phyloP scores from a whole-genome alignment of 2,329 filamentous ascomycete species.

The Hypoxylon sp. region DNA sequence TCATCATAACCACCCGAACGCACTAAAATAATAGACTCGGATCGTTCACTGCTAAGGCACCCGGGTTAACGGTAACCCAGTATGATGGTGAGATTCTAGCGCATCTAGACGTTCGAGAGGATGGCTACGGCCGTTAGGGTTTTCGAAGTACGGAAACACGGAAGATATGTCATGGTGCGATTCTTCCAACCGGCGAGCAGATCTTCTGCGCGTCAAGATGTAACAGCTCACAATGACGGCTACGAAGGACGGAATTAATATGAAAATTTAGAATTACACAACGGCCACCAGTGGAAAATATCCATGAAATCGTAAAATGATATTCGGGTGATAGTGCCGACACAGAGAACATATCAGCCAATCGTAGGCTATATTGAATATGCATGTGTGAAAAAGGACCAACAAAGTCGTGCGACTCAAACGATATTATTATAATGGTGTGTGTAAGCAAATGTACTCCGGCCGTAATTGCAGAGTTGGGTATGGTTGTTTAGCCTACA shows the following conservation, averaged over 20 bases:
- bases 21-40: constrained; percentile 10
- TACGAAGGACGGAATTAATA: not conserved
- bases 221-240: constrained; percentile 1
- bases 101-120: constrained; percentile 3
- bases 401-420: constrained; percentile 22
- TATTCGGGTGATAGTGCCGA: constrained; percentile 30
- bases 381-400: constrained; percentile 29
- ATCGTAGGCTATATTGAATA: constrained; percentile 20
- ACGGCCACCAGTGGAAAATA: not conserved
- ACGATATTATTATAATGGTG: constrained; percentile 2
- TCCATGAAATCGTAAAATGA: not conserved
- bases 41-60: constrained; percentile 7
- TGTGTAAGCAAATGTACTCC: constrained; percentile 2
- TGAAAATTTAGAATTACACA: constrained; percentile 3
- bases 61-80: constrained; percentile 4
- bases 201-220: not conserved
- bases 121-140: not conserved
- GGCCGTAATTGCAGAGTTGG: not conserved
- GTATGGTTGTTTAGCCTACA: not conserved
- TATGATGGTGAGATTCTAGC: constrained; percentile 7
- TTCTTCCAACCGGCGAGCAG: not conserved
- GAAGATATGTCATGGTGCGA: not conserved
- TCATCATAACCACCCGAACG: not conserved
- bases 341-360: constrained; percentile 15
- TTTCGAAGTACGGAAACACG: constrained; percentile 1